Base-by-base conservation (phyloP, 1,284 basidiomycete species). In the Schizophyllum commune region DNA sequence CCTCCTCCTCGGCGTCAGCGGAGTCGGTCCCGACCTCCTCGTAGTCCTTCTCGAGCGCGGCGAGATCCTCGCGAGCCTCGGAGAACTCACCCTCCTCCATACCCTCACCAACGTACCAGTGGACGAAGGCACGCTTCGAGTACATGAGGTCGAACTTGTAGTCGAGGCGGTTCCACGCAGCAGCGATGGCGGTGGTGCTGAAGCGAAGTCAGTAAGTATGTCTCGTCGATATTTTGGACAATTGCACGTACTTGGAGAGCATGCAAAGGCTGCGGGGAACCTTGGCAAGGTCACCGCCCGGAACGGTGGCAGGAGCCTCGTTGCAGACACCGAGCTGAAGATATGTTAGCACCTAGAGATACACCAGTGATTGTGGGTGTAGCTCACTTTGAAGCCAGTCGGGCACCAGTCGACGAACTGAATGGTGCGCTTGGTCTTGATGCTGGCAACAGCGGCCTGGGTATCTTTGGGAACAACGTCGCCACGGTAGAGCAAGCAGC, bases 51-150 rank as follows among this genome's bases (percentile, higher is more conserved):
- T 98, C 96, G 65, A 98, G 85, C 1, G 96, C 96, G 56, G 96
- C 96, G 64, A 98, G 86, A 78, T 98, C 95, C 77, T 98, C 96
- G 69, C 96, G 91, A 21, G 96, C 96, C 80, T 98, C 96, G 56
- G 92, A 94, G 80, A 98, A 97, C 79, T 98, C 96, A 75, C 96
- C 96, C 82, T 98, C 96, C 78, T 98, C 96, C 96, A 98, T 98
- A 82, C 96, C 96, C 79, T 98, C 96, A 71, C 96, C 96, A 67
- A 97, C 95, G 73, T 98, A 98, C 93, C 94, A 97, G 79, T 97
- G 94, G 27, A 96, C 94, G 70, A 97, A 97, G 58, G 94, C 94
- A 75, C 94, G 92, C 80, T 96, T 96, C 61, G 94, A 95, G 81
- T 95, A 96, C 72, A 99, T 87, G 68, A 99, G 84, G 75, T 99